Base-by-base conservation (phyloP, 768 basidiomycete species). In the Hemileccinum rubropunctum region DNA sequence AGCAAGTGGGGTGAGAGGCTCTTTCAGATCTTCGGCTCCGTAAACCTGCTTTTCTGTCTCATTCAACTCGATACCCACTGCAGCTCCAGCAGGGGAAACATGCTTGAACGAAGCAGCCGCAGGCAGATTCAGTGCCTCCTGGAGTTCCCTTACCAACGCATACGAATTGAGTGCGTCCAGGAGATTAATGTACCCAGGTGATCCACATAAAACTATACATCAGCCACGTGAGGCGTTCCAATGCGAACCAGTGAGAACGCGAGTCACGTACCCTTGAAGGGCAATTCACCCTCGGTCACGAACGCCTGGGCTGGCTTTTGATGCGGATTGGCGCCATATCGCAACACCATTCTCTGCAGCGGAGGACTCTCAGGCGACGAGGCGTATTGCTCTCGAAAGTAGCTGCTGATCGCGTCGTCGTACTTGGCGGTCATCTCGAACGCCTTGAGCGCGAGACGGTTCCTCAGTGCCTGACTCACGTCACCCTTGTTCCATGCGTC, bases 51-150 rank as follows among this genome's bases (percentile, higher is more conserved):
- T 91, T 71, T 98, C 95, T 0, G 76, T 79, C 26, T 89, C 86
- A 58, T 84, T 78, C 38, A 99, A 78, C 63, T 81, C 81, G 48
- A 97, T 67, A 20, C 94, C 95, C 12, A 98, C 91, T 23, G 95
- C 97, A 6, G 91, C 94, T 44, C 97, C 97, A 2, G 97, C 97
- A 11, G 97, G 97, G 15, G 95, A 98, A 52, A 99, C 97, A 64
- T 99, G 97, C 74, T 99, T 99, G 84, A 98, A 99, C 1, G 95
- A 98, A 0, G 97, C 95, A 12, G 97, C 95, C 13, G 97, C 97
- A 15, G 97, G 95, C 40, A 98, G 82, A 32, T 76, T 71, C 49
- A 98, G 81, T 1, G 91, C 91, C 50, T 83, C 89, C 40, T 91
- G 84, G 3, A 99, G 81, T 66, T 99, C 97, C 62, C 86, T 90